Base-by-base conservation (phyloP, 371 early-diverging fungal genomes). In the Phascolomyces articulosus region DNA sequence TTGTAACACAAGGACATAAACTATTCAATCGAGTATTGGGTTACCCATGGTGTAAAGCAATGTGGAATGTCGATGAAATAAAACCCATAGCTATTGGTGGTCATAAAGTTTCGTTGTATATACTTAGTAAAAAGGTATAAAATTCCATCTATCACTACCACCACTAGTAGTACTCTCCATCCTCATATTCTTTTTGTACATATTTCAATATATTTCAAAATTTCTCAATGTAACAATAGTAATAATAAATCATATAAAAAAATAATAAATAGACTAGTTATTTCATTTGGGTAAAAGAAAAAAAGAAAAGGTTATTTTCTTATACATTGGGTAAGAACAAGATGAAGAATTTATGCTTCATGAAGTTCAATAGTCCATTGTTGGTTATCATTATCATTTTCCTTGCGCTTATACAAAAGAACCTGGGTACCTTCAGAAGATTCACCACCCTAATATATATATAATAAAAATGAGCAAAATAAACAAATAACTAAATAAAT, bases 1-100 rank as follows among this genome's bases (percentile, higher is more conserved):
- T 82, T 60, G 75, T 82, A 2, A 73, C 77, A n/a, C 82, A 82
- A 62, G 79, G 77, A 0, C 72, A 60, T 10, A 82, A 78, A 40
- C 49, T 82, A 10, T 68, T 82, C 66, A 69, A 73, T 21, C 60
- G 72, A 40, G 72, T 74, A n/a, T 38, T 82, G 23, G 67, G 24
- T 4, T 78, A 82, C 60, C 64, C 66, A 23, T 82, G 79, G 79
- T 73, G 73, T 54, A 20, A 65, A 29, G 70, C 68, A 10, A 48
- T 69, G 60, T 82, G 73, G 72, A 24, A 27, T 26, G 26, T 69
- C n/a, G 70, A 82, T 15, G 29, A 57, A 3, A 53, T 71, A 3
- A 55, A 66, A 47, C 60, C 73, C 9, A 75, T 82, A 38, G 61
- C 66, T 10, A 82, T 82, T 55, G 81, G 81, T 20, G 82, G 82